These are phyloP conservation scores for Colletotrichum eleusines DNA, from an alignment of 2,329 filamentous ascomycete genomes.

Conservation along the genomic window DNA sequence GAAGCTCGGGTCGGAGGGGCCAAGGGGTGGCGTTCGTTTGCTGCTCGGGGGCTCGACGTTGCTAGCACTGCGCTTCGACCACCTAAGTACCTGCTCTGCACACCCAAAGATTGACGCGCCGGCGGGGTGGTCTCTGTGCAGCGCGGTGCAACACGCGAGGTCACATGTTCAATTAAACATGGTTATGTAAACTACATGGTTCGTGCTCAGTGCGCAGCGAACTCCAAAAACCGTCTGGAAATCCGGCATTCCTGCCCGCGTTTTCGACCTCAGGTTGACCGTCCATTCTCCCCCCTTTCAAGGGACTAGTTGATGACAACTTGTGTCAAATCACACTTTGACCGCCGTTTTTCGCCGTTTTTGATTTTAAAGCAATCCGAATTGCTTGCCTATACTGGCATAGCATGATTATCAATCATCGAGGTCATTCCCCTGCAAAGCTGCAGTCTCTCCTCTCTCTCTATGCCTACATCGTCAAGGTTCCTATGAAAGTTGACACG, in stretches of 20 bases:
- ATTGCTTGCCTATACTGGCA: background rate
- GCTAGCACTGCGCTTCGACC: background rate
- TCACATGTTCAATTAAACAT: slow-evolving; percentile 23
- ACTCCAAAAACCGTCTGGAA: background rate
- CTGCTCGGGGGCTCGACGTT: slow-evolving; percentile 3
- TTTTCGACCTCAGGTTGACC: slow-evolving; percentile 11
- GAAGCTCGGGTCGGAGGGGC: background rate
- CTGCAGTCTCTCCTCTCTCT: background rate
- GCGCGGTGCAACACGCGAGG: slow-evolving; percentile 30
- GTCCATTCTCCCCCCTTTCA: background rate
- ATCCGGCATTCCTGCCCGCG: slow-evolving; percentile 1
- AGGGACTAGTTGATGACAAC: slow-evolving; percentile 8
- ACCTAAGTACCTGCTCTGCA: background rate
- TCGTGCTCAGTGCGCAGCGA: background rate
- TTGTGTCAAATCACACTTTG: background rate
- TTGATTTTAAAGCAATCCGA: background rate
- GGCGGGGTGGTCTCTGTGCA: slow-evolving; percentile 15
- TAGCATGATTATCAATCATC: background rate
- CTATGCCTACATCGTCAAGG: background rate
- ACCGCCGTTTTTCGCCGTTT: background rate
- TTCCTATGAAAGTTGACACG: too few species aligned
- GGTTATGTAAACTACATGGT: background rate
- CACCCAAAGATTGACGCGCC: slow-evolving; percentile 15
- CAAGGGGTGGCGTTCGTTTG: background rate
- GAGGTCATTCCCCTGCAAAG: background rate